Percentiles rank a stretch among this genome's conserved stretches.
Evolutionary conservation across 2,329 filamentous ascomycete genomes (phyloP).

Genomic region (Trichophyton simii): DNA sequence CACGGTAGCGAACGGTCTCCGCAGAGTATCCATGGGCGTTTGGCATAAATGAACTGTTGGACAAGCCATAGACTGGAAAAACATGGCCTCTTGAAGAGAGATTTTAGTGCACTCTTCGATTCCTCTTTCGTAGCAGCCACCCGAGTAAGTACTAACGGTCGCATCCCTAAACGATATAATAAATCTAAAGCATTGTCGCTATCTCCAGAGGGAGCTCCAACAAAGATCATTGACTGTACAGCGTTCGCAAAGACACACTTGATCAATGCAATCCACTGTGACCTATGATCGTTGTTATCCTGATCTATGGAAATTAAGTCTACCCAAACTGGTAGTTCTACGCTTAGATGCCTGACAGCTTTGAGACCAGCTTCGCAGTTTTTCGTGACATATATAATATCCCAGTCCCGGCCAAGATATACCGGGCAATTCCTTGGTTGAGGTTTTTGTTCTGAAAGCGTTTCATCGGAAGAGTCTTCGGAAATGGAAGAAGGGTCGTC

Average conservation of each 20-base stretch:
- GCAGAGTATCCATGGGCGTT: neutral
- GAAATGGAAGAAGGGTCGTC: neutral
- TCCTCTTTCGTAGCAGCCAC: neutral
- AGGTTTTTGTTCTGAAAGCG: neutral
- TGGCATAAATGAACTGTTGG: neutral
- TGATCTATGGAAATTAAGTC: constrained; percentile 14
- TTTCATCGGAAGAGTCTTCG: neutral
- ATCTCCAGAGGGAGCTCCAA: neutral
- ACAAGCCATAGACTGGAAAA: neutral
- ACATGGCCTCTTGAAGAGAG: neutral
- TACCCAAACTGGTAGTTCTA: constrained; percentile 10
- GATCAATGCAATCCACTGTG: constrained; percentile 12
- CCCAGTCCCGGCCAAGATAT: neutral
- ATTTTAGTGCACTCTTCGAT: neutral
- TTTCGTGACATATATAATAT: constrained; percentile 4
- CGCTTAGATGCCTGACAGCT: neutral
- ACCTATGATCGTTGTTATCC: constrained; percentile 7
- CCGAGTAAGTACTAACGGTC: neutral
- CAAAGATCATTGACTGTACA: neutral
- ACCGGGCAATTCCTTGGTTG: neutral
- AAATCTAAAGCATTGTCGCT: neutral
- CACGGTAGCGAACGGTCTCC: neutral
- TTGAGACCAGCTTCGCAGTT: constrained; percentile 5
- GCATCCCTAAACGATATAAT: neutral
- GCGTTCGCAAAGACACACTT: constrained; percentile 11